Evolutionary conservation across 345 rosid genomes (phyloP).

Genomic region (Litchi chinensis): DNA sequence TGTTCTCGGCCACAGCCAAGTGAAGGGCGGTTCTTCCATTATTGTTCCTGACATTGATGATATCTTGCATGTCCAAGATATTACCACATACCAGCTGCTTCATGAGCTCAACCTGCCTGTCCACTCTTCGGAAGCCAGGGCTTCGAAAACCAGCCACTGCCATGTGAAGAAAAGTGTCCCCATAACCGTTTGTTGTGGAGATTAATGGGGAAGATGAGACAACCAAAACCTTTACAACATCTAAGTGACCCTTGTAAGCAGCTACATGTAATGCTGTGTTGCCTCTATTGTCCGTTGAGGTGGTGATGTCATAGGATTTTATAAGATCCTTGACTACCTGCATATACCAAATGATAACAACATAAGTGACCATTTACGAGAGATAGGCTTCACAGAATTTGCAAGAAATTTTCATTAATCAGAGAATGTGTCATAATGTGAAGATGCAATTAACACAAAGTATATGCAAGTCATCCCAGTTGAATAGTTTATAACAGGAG

Average conservation of each 20-base stretch:
- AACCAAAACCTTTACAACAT: slow-evolving; percentile 58
- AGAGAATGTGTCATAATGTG: no score
- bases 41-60: slow-evolving; percentile 64
- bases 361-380: slow-evolving; percentile 7
- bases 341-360: slow-evolving; percentile 8
- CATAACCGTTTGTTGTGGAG: slow-evolving; percentile 48
- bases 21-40: slow-evolving; percentile 84
- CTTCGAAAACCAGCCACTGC: slow-evolving; percentile 79
- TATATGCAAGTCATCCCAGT: no score
- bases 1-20: slow-evolving; percentile 67
- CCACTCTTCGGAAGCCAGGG: slow-evolving; percentile 75
- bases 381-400: neutral
- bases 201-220: slow-evolving; percentile 48
- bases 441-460: no score
- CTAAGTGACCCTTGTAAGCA: slow-evolving; percentile 72
- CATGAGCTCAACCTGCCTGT: slow-evolving; percentile 72
- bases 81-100: slow-evolving; percentile 49
- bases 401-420: no score
- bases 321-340: slow-evolving; percentile 75
- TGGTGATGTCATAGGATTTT: slow-evolving; percentile 48
- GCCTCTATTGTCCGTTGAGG: slow-evolving; percentile 60
- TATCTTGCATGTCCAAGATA: slow-evolving; percentile 39
- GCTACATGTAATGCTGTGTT: slow-evolving; percentile 87
- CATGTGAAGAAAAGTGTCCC: slow-evolving; percentile 86
- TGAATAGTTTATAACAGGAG: no score